Percentiles rank a stretch among this genome's conserved stretches.
Evolutionary conservation across 1,284 basidiomycete species (phyloP).

Genomic region (Moesziomyces parantarcticus): DNA sequence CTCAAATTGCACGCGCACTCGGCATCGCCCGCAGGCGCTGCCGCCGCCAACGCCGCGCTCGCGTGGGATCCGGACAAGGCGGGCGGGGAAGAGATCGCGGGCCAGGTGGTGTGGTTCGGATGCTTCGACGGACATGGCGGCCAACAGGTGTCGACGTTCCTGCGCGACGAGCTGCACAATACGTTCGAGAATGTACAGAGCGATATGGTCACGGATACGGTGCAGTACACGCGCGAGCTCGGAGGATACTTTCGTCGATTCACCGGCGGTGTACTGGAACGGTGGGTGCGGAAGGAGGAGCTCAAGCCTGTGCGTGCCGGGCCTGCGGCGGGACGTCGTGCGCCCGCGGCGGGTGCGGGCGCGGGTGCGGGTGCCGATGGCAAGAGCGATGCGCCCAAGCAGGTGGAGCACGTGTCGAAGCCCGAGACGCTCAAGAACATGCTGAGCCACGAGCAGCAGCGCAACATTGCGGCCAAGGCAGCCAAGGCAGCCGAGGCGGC

Average conservation of each 20-base stretch:
- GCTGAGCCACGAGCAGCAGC: conserved; percentile 30
- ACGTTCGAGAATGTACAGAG: conserved; percentile 58
- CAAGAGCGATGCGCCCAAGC: background rate
- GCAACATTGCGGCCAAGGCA: background rate
- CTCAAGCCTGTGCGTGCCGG: conserved; percentile 54
- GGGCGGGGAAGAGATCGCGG: conserved; percentile 57
- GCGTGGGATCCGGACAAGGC: conserved; percentile 55
- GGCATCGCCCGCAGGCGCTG: conserved; percentile 18
- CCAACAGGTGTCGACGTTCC: conserved; percentile 54
- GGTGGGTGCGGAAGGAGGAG: conserved; percentile 58
- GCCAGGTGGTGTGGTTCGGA: conserved; percentile 66
- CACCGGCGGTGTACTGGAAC: conserved; percentile 55
- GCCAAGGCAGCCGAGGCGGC: too few species aligned
- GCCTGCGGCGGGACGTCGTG: conserved; percentile 19
- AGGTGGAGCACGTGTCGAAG: conserved; percentile 21
- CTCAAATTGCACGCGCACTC: conserved; percentile 34
- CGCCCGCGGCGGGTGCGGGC: conserved; percentile 8
- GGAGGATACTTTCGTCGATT: conserved; percentile 66
- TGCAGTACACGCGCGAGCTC: conserved; percentile 59
- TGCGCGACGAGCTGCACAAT: conserved; percentile 54
- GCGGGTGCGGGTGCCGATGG: too few species aligned
- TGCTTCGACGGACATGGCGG: conserved; percentile 66
- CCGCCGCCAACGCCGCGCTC: conserved; percentile 37
- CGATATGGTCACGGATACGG: conserved; percentile 63
- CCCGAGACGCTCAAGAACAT: conserved; percentile 32